Base-by-base conservation (phyloP, 345 rosid genomes). In the Sisymbrium altissimum region DNA sequence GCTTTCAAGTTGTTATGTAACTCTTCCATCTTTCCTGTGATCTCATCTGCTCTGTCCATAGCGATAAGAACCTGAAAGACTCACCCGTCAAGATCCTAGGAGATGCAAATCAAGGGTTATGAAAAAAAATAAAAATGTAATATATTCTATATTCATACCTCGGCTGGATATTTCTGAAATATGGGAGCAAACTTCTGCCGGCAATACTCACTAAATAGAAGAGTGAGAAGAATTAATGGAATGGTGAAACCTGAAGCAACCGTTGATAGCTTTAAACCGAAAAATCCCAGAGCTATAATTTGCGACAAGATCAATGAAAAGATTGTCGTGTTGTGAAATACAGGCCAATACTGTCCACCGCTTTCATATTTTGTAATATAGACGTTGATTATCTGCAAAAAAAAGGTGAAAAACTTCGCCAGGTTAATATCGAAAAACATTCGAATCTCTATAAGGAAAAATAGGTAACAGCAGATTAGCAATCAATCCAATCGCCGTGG, bases 291-390 rank as follows among this genome's bases (percentile, higher is more conserved):
- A 30, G 97, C 97, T 66, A 87, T 95, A 32, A 88, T 55, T 81
- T 95, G 99, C 0, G 87, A 84, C 83, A 95, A 81, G 70, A 92
- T 87, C 77, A 92, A 77, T 9, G 98, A 88, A 81, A 90, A 89
- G 82, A 95, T 84, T 46, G 88, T 86, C n/a, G 97, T 83, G 80
- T 84, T 95, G 80, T 95, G 97, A 44, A 81, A 85, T 25, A 93
- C 58, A 39, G 98, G 97, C 99, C 99, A 92, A 64, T 83, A 88
- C 33, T 64, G 88, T 66, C 99, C 99, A 56, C 96, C 89, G 19
- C 88, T 86, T 81, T 95, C 94, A 62, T 92, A 92, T 64, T 80
- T 90, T 44, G 81, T 32, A 7, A 83, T 54, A 46, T 95, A 95
- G 7, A 92, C 99, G 38, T 92, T 88, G 71, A 92, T 80, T 69